These are phyloP conservation scores for Penicillium taxi DNA, from an alignment of 495 filamentous ascomycete genomes.

Conservation along the genomic window DNA sequence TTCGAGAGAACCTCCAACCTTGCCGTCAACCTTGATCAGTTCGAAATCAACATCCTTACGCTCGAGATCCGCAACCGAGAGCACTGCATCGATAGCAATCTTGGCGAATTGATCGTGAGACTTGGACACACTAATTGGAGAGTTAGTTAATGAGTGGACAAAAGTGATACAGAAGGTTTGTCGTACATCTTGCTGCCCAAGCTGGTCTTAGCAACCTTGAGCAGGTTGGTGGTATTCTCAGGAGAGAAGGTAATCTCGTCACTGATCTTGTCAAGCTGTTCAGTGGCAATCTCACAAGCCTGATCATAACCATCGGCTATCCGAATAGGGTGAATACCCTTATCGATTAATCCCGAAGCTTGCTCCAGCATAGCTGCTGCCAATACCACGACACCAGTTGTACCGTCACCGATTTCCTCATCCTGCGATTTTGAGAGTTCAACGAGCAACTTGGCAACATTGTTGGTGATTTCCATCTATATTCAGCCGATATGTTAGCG, in stretches of 20 bases:
- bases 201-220: slow-evolving; percentile 92
- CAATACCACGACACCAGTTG: slow-evolving; percentile 94
- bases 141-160: slow-evolving; percentile 15
- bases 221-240: slow-evolving; percentile 69
- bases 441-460: slow-evolving; percentile 92
- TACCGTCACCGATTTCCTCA: slow-evolving; percentile 98
- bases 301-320: slow-evolving; percentile 98
- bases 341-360: slow-evolving; percentile 97
- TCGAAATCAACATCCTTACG: slow-evolving; percentile 98
- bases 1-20: slow-evolving; percentile 92
- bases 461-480: slow-evolving; percentile 97
- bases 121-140: slow-evolving; percentile 68
- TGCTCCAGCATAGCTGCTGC: slow-evolving; percentile 93
- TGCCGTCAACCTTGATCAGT: slow-evolving; percentile 98
- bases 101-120: slow-evolving; percentile 96
- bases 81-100: slow-evolving; percentile 93
- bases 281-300: slow-evolving; percentile 91
- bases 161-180: neutral
- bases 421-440: slow-evolving; percentile 99
- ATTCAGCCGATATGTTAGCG: slow-evolving; percentile 12
- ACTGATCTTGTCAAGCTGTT: slow-evolving; percentile 85
- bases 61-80: slow-evolving; percentile 92
- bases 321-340: slow-evolving; percentile 96
- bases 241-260: slow-evolving; percentile 79
- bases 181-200: slow-evolving; percentile 89